Evolutionary conservation across 2,329 filamentous ascomycete genomes (phyloP).

Genomic region (Colletotrichum caudatum): DNA sequence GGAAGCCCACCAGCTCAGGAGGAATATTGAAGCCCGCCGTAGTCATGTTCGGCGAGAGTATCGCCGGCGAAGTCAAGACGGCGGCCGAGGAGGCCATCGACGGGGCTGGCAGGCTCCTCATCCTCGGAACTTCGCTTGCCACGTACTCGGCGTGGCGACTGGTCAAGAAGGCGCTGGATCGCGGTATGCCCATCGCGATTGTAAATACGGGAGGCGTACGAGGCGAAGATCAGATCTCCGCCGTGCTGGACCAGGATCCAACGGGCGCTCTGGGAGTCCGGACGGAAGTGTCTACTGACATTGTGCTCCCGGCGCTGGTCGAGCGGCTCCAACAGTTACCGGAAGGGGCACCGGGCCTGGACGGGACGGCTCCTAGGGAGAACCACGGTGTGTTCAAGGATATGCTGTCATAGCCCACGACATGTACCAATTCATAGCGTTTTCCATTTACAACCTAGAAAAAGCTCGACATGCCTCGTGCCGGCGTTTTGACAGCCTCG

Average conservation of each 20-base stretch:
- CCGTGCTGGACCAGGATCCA: conserved; percentile 64
- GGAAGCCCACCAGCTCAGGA: conserved; percentile 72
- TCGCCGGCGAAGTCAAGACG: conserved; percentile 74
- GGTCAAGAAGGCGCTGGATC: conserved; percentile 84
- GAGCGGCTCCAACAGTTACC: conserved; percentile 58
- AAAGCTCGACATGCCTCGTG: conserved; percentile 59
- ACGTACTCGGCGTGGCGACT: conserved; percentile 96
- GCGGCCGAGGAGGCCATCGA: conserved; percentile 86
- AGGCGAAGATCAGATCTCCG: conserved; percentile 80
- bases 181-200: conserved; percentile 86
- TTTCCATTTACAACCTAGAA: conserved; percentile 56
- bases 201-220: conserved; percentile 88
- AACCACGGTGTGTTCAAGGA: conserved; percentile 64
- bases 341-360: background rate
- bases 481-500: conserved; percentile 42
- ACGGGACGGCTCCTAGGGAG: conserved; percentile 4
- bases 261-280: conserved; percentile 65
- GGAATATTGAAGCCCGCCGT: conserved; percentile 94
- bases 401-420: conserved; percentile 64
- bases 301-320: conserved; percentile 68
- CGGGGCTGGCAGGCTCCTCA: conserved; percentile 77
- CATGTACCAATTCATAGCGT: conserved; percentile 42
- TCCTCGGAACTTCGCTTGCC: conserved; percentile 90
- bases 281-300: conserved; percentile 69
- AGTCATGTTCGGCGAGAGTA: conserved; percentile 96